Evolutionary conservation across 768 basidiomycete species (phyloP).

Genomic region (Boletellus emodensis): DNA sequence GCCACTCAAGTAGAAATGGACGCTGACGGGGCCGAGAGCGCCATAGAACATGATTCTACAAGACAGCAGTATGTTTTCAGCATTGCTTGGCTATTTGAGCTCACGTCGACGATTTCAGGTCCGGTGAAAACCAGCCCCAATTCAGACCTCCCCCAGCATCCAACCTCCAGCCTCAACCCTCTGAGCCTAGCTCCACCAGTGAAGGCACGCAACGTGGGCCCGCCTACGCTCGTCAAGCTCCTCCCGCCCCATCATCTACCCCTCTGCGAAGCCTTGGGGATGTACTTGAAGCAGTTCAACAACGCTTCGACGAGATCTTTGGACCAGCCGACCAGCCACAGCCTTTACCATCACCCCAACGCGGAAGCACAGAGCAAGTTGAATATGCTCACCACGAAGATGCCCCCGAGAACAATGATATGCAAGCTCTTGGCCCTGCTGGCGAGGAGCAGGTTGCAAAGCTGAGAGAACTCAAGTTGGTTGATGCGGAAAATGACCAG

Average conservation of each 20-base stretch:
- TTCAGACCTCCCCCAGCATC: background rate
- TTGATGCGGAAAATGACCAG: constrained; percentile 54
- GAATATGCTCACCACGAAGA: constrained; percentile 65
- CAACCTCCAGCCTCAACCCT: constrained; percentile 7
- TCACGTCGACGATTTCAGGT: constrained; percentile 5
- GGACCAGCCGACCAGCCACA: constrained; percentile 35
- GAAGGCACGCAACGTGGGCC: constrained; percentile 46
- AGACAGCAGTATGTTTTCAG: constrained; percentile 15
- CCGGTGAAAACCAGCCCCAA: constrained; percentile 8
- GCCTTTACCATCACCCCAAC: constrained; percentile 34
- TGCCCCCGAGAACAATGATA: constrained; percentile 62
- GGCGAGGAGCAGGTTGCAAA: constrained; percentile 80
- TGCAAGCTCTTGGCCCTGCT: constrained; percentile 89
- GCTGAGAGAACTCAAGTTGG: constrained; percentile 73
- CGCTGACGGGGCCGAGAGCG: constrained; percentile 18
- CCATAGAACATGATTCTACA: constrained; percentile 19
- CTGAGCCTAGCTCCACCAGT: constrained; percentile 33
- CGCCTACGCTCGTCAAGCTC: constrained; percentile 37
- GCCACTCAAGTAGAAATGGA: constrained; percentile 13
- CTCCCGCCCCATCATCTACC: constrained; percentile 38
- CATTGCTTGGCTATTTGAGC: background rate
- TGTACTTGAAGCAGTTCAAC: constrained; percentile 72
- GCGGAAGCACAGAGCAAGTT: constrained; percentile 46
- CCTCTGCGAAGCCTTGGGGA: constrained; percentile 82
- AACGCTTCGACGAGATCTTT: constrained; percentile 81